Evolutionary conservation across 495 filamentous ascomycete genomes (phyloP).

Genomic region (Trichoderma virens): DNA sequence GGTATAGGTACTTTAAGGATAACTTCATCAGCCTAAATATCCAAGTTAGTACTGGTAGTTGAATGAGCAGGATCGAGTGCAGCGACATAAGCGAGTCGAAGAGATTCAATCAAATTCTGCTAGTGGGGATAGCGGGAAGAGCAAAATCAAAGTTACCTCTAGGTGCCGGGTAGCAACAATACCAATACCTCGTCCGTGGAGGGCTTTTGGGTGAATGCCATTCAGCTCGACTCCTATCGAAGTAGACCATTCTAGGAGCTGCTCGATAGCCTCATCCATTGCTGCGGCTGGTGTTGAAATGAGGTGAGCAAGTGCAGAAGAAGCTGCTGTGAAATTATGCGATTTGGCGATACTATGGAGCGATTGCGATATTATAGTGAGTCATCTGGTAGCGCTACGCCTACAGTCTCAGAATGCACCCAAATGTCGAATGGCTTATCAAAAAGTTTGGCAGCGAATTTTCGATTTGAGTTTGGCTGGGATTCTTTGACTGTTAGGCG

Average conservation of each 20-base stretch:
- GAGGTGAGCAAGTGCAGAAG: not conserved
- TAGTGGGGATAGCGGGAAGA: not conserved
- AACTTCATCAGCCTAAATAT: constrained; percentile 38
- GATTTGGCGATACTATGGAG: not conserved
- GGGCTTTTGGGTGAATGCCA: constrained; percentile 48
- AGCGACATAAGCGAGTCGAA: not conserved
- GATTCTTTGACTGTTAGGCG: too few species aligned
- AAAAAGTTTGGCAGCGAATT: too few species aligned
- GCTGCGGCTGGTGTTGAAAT: not conserved
- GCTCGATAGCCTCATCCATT: constrained; percentile 23
- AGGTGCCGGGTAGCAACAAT: constrained; percentile 60
- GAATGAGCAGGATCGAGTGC: too few species aligned
- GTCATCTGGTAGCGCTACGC: not conserved
- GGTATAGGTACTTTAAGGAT: constrained; percentile 57
- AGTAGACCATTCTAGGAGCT: constrained; percentile 56
- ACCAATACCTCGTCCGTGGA: constrained; percentile 65
- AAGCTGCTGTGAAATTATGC: not conserved
- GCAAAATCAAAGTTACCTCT: constrained; percentile 38
- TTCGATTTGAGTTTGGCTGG: too few species aligned
- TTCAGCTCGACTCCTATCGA: constrained; percentile 49
- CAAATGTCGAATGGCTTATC: not conserved
- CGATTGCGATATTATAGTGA: not conserved
- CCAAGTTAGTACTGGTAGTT: not conserved
- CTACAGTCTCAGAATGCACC: not conserved
- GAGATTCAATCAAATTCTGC: not conserved